Evolutionary conservation across 768 basidiomycete genomes (phyloP).

Genomic region (Nidularia sp.): DNA sequence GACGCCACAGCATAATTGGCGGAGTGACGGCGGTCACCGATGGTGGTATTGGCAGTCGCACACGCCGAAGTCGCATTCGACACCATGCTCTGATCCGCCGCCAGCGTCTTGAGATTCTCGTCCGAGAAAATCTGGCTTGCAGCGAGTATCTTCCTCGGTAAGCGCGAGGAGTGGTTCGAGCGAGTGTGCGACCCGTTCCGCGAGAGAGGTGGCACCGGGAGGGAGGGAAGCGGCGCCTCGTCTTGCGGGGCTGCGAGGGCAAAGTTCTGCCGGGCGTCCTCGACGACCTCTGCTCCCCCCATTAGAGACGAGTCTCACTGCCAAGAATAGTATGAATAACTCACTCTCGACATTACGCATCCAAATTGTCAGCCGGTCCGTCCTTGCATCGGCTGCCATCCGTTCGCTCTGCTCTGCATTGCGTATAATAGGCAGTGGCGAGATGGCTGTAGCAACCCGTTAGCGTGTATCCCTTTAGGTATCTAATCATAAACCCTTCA

Average conservation of each 20-base stretch:
- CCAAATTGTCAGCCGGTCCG: conserved; percentile 78
- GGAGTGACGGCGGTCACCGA: conserved; percentile 13
- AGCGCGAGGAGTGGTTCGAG: conserved; percentile 43
- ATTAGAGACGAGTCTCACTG: too few relatives aligned
- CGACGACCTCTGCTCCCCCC: conserved; percentile 59
- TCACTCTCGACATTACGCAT: conserved; percentile 79
- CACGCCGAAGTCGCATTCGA: conserved; percentile 26
- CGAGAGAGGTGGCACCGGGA: conserved; percentile 58
- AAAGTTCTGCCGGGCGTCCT: conserved; percentile 76
- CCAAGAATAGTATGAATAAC: conserved; percentile 19
- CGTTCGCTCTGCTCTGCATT: conserved; percentile 51
- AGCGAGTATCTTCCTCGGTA: conserved; percentile 60
- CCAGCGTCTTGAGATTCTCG: conserved; percentile 29
- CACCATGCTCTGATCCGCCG: conserved; percentile 26
- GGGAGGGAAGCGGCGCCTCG: conserved; percentile 49
- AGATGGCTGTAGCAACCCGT: conserved; percentile 28
- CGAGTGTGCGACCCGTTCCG: conserved; percentile 40
- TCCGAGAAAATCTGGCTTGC: conserved; percentile 70
- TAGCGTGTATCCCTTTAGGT: neutral
- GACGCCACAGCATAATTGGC: conserved; percentile 6
- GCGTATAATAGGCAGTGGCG: conserved; percentile 49
- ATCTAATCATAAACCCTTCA: conserved; percentile 7
- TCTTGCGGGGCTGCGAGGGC: conserved; percentile 45
- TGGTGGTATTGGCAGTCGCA: conserved; percentile 20
- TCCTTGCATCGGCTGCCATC: conserved; percentile 46